Conservation (phyloP, 1,284 basidiomycete genomes). For the Stygiomarasmius scandens region DNA sequence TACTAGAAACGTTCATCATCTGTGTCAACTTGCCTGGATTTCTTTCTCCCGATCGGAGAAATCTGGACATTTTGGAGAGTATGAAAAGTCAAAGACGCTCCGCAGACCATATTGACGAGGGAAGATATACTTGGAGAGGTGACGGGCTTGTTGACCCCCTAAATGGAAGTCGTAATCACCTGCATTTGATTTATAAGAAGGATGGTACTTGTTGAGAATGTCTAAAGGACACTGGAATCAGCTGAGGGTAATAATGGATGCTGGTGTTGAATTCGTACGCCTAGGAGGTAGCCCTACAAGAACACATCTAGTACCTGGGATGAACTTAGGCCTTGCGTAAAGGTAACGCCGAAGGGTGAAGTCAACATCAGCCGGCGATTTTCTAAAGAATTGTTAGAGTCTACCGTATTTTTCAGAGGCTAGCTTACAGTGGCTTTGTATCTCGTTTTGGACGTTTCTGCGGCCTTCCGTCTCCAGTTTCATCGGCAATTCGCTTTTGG, state of each 20-base stretch:
- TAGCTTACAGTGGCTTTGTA: too few relatives aligned
- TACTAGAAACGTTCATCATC: background rate
- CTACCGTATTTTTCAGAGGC: too few relatives aligned
- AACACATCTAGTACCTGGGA: conserved; percentile 48
- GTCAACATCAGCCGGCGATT: conserved; percentile 53
- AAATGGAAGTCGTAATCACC: conserved; percentile 44
- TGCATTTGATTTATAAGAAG: conserved; percentile 39
- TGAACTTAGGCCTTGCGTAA: conserved; percentile 62
- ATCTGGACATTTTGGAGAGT: conserved; percentile 46
- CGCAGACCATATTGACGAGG: conserved; percentile 74
- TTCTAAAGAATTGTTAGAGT: conserved; percentile 29
- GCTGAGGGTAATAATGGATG: conserved; percentile 12
- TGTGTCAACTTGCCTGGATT: conserved; percentile 55
- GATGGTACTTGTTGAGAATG: conserved; percentile 57
- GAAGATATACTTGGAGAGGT: conserved; percentile 82
- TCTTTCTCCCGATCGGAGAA: conserved; percentile 70
- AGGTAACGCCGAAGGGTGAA: conserved; percentile 65
- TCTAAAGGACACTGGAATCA: conserved; percentile 42
- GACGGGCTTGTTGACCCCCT: conserved; percentile 55
- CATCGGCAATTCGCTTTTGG: conserved; percentile 21
- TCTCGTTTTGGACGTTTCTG: conserved; percentile 29
- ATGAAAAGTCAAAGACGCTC: conserved; percentile 59
- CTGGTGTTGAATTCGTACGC: conserved; percentile 45
- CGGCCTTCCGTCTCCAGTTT: conserved; percentile 19
- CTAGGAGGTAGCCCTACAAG: conserved; percentile 68